phyloP scores from a whole-genome alignment of 257 asterid genomes.

The Solanum neorickii region DNA sequence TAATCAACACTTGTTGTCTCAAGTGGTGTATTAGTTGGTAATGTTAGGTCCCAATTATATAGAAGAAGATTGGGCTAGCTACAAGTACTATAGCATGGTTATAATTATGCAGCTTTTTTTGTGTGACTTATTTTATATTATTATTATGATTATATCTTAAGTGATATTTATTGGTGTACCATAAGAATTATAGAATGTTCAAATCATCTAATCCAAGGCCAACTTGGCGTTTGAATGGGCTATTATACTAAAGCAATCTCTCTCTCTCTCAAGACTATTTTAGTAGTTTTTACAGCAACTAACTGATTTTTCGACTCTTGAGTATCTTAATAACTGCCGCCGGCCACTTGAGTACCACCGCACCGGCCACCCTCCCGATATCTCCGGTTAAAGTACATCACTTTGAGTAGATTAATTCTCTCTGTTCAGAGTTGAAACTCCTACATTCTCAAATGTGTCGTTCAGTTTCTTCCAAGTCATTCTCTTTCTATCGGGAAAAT shows the following conservation, averaged over 20 bases:
- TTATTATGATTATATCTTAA: neutral
- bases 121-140: neutral
- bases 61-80: neutral
- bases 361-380: neutral
- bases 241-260: neutral
- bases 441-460: neutral
- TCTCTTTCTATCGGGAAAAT: neutral
- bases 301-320: neutral
- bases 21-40: neutral
- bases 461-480: neutral
- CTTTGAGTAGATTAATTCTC: neutral
- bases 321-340: neutral
- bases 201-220: neutral
- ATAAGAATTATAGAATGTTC: neutral
- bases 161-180: neutral
- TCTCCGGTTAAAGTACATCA: neutral
- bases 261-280: neutral
- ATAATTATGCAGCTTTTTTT: neutral
- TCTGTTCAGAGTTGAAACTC: neutral
- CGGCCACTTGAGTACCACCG: neutral
- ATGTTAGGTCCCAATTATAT: neutral
- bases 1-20: neutral
- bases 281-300: neutral
- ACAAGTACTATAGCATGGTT: neutral
- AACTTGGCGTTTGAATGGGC: neutral